Evolutionary conservation across 805 yeast genomes (phyloP), one percentile per base, ranked within the genome.

Genomic region (Suhomyces xylopsoci): DNA sequence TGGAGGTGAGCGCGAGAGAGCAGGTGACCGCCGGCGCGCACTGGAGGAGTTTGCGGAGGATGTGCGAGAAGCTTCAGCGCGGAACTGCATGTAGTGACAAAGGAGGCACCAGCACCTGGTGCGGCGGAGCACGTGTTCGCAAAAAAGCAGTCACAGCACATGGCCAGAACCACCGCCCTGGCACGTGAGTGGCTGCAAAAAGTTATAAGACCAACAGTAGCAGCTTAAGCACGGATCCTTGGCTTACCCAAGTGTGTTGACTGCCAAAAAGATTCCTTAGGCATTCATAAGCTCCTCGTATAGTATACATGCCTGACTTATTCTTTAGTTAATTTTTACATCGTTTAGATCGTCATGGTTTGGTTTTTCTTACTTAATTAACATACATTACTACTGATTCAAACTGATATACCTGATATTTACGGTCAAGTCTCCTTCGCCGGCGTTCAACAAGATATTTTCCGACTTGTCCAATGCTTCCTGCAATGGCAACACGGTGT

Each of bases 401-500:
- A 38, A 8, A 19, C 42, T 38, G 43, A 48, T 20, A 51, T 69
- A 73, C 46, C 62, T 66, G 51, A 74, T 57, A 59, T 73, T 75
- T 14, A 81, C 76, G 47, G 64, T 59, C 58, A 83, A 73, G 25
- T 59, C 57, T 22, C 82, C 83, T 20, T 63, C 63, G 6, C 71
- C 75, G 17, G 73, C 56, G 40, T 73, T 63, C 41, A 73, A 54
- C 12, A 57, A 50, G 24, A 81, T 52, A 44, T 78, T 78, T 19
- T 79, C 79, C 19, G 69, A 66, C 30, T 68, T 73, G 56, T 81
- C 82, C 45, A 73, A 59, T n/a, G 71, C 77, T 15, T 85, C 85
- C 41, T 70, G 62, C 56, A 88, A 70, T 10, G 71, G 68, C 28
- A 90, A 60, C 38, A 81, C 74, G 7, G 83, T 83, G 46, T 76